These are phyloP conservation scores for Citrus trifoliata DNA, from an alignment of 345 rosid genomes.

Conservation along the genomic window DNA sequence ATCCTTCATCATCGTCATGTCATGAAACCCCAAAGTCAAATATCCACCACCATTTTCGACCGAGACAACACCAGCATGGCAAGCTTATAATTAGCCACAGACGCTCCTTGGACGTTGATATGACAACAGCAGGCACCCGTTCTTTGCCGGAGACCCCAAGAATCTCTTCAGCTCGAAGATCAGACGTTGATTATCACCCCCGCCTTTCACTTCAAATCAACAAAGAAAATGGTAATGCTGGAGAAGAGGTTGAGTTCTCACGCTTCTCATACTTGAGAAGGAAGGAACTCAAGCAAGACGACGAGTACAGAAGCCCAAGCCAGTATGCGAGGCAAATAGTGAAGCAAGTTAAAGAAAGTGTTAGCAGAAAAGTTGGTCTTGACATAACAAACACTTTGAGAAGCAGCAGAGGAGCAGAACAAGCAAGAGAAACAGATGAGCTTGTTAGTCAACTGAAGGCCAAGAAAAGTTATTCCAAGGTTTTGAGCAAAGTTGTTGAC, in stretches of 20 bases:
- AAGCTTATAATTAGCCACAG: slow-evolving; percentile 14
- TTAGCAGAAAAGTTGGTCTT: slow-evolving; percentile 57
- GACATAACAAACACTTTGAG: slow-evolving; percentile 73
- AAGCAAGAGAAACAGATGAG: slow-evolving; percentile 42
- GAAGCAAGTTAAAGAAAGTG: slow-evolving; percentile 74
- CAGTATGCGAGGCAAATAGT: slow-evolving; percentile 70
- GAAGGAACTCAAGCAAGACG: slow-evolving; percentile 47
- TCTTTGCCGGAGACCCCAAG: slow-evolving; percentile 88
- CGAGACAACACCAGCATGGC: slow-evolving; percentile 28
- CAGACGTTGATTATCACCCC: slow-evolving; percentile 68
- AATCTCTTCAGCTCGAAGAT: slow-evolving; percentile 70
- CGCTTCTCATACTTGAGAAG: slow-evolving; percentile 38
- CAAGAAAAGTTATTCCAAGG: slow-evolving; percentile 44
- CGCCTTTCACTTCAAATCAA: slow-evolving; percentile 75
- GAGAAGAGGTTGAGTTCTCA: slow-evolving; percentile 37
- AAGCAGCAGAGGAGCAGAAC: slow-evolving; percentile 38
- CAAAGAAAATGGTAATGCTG: slow-evolving; percentile 50
- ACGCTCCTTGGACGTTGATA: slow-evolving; percentile 35
- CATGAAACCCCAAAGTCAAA: slow-evolving; percentile 26
- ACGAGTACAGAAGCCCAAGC: slow-evolving; percentile 59
- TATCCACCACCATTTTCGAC: slow-evolving; percentile 15
- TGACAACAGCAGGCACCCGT: slow-evolving; percentile 35
- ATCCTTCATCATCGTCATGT: slow-evolving; percentile 24
- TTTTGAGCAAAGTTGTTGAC: slow-evolving; percentile 14
- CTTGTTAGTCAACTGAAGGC: slow-evolving; percentile 31